phyloP scores from a whole-genome alignment of 139 green algal genomes.

The Coccomyxa sp. region DNA sequence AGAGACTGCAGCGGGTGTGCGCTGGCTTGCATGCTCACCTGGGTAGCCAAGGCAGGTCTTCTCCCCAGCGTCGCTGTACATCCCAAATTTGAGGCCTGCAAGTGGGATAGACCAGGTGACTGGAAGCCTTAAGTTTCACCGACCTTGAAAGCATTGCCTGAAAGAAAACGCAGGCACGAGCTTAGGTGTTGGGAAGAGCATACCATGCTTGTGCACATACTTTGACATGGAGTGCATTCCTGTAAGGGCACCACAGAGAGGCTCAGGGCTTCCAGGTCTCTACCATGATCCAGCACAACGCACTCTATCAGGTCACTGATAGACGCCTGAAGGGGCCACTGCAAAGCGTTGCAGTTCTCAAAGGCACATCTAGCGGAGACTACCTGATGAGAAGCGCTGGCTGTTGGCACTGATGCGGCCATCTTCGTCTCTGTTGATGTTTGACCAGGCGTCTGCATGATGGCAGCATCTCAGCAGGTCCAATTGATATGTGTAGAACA shows the following conservation, averaged over 20 bases:
- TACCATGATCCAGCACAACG: not conserved
- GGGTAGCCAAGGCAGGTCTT: not conserved
- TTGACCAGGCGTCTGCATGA: no score
- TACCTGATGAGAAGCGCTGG: not conserved
- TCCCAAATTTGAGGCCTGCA: no score
- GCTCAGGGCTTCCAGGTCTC: not conserved
- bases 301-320: not conserved
- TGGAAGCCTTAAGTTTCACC: not conserved
- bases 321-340: not conserved
- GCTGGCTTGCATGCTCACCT: not conserved
- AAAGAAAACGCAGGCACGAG: no score
- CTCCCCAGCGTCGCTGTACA: not conserved
- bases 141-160: not conserved
- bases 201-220: conserved; percentile 1
- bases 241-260: not conserved
- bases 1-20: no score
- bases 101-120: not conserved
- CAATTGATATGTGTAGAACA: no score
- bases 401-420: not conserved
- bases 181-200: not conserved
- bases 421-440: no score
- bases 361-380: not conserved
- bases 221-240: not conserved
- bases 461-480: no score
- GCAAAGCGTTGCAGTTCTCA: not conserved